Base-by-base conservation (phyloP, 2,329 filamentous ascomycete genomes). In the Sarocladium brachiariae region DNA sequence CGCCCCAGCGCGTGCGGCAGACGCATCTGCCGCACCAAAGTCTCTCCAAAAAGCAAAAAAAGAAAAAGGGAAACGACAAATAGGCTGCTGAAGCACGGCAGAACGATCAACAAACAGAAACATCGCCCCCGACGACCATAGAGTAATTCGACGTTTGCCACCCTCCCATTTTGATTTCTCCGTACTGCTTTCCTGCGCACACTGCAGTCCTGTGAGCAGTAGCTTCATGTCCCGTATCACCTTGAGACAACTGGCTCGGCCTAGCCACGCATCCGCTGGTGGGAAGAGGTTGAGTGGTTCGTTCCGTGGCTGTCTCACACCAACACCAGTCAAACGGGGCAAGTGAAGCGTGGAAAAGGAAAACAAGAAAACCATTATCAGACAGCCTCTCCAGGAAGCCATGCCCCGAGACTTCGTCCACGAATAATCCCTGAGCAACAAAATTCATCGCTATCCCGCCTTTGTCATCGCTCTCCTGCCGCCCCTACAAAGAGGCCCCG, bases 301-400 rank as follows among this genome's bases (percentile, higher is more conserved):
- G n/a, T 10, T 43, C 21, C 8, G 39, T 14, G 21, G 11, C 21
- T 43, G 11, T 4, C 3, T 43, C 24, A 16, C 4, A 33, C 23
- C 24, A 30, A 30, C 14, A 30, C 9, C 8, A 19, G 16, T 9
- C 8, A n/a, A n/a, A n/a, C n/a, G n/a, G n/a, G 37, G 16, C 18
- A 41, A 41, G 39, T 13, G 24, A 8, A n/a, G n/a, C 8, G 39
- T 13, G 8, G 4, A 41, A 19, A 14, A 19, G 18, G 18, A 25
- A 45, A 45, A 27, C 21, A n/a, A n/a, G n/a, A n/a, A n/a, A 45
- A 45, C 10, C 11, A 45, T 45, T 27, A 30, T 13, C 39, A 30
- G 7, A 9, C n/a, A 45, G 39, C 39, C 39, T 45, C 39, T 25
- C 39, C 39, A 45, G 39, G 39, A 45, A 45, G 39, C 39, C 24